Evolutionary conservation across 2,329 filamentous ascomycete species (phyloP).

Genomic region (Ceratocystis albifundus): DNA sequence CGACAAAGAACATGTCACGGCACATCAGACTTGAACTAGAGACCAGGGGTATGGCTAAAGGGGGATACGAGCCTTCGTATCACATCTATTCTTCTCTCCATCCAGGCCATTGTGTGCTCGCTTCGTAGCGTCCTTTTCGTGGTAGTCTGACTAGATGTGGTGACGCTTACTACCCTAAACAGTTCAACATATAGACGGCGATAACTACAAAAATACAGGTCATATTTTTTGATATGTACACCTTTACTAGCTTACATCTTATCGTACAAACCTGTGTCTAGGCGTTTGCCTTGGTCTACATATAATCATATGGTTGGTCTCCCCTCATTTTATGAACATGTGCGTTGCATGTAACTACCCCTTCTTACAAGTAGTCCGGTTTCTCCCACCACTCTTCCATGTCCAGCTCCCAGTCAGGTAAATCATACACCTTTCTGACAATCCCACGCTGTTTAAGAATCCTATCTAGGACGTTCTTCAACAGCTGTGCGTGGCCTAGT

Average conservation of each 20-base stretch:
- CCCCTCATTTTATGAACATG: no score
- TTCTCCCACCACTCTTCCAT: conserved; percentile 15
- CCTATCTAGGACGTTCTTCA: conserved; percentile 13
- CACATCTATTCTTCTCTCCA: not conserved
- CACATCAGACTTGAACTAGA: no score
- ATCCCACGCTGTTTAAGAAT: conserved; percentile 13
- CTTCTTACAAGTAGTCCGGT: not conserved
- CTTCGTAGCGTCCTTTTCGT: not conserved
- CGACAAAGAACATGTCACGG: no score
- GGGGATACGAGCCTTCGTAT: not conserved
- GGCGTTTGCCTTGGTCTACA: no score
- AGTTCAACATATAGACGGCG: no score
- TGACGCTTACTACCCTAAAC: no score
- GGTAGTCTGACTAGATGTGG: no score
- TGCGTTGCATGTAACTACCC: no score
- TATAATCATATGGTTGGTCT: no score
- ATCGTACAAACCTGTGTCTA: not conserved
- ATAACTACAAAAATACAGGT: no score
- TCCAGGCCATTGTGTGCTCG: not conserved
- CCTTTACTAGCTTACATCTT: not conserved
- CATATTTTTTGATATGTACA: not conserved
- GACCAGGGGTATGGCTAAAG: not conserved
- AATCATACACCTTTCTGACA: not conserved
- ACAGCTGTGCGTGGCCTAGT: conserved; percentile 17
- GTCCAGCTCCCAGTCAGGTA: conserved; percentile 5